Conservation (phyloP, 176 grass and related monocot genomes). For the Musa schizocarpa region DNA sequence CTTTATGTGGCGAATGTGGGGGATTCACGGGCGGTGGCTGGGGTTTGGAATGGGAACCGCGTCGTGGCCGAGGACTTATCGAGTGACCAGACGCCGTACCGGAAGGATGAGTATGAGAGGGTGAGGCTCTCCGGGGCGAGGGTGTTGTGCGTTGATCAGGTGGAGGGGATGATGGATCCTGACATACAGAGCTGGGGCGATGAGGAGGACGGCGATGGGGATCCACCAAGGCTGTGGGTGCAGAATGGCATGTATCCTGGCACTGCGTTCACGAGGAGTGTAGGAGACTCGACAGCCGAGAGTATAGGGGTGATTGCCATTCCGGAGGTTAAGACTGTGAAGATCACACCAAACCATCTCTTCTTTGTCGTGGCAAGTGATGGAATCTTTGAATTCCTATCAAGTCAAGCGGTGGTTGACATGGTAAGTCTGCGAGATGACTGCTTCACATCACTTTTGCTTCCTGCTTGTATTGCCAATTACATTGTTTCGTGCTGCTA, state of each 20-base stretch:
- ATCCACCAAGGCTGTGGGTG: slow-evolving; percentile 87
- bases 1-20: slow-evolving; percentile 91
- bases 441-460: too few species aligned
- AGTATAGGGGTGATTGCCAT: slow-evolving; percentile 67
- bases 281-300: slow-evolving; percentile 71
- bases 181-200: slow-evolving; percentile 36
- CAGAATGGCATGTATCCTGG: slow-evolving; percentile 78
- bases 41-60: slow-evolving; percentile 38
- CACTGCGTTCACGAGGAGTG: slow-evolving; percentile 91
- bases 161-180: slow-evolving; percentile 44
- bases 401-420: slow-evolving; percentile 78
- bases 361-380: slow-evolving; percentile 89
- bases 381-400: slow-evolving; percentile 94
- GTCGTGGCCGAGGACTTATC: slow-evolving; percentile 75
- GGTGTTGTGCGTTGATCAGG: slow-evolving; percentile 74
- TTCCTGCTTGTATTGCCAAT: too few species aligned
- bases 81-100: slow-evolving; percentile 92
- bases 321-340: slow-evolving; percentile 64
- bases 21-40: slow-evolving; percentile 75
- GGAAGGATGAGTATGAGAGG: slow-evolving; percentile 79
- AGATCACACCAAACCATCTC: slow-evolving; percentile 55
- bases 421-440: slow-evolving; percentile 36
- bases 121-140: slow-evolving; percentile 66
- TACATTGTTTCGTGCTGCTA: too few species aligned
- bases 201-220: slow-evolving; percentile 58